A percentile compares a stretch with the other conserved stretches of the same genome.
Evolutionary conservation across 1,139 yeast genomes (phyloP).

Genomic region (Yamadazyma membranifaciens): DNA sequence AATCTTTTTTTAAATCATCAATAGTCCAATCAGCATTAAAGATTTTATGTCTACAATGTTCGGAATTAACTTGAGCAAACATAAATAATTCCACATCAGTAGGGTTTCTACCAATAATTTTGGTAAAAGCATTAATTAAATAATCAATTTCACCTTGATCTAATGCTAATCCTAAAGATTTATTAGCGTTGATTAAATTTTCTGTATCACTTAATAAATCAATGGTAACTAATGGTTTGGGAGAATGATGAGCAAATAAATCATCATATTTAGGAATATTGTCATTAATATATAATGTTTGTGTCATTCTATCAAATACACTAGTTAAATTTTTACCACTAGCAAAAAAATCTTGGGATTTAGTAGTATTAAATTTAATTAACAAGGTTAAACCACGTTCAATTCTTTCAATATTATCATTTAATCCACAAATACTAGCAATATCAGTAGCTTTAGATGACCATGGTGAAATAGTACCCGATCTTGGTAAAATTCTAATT

Average conservation of each 20-base stretch:
- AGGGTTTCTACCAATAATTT: conserved; percentile 81
- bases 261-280: conserved; percentile 64
- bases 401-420: conserved; percentile 67
- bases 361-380: conserved; percentile 66
- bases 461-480: conserved; percentile 99
- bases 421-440: conserved; percentile 82
- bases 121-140: conserved; percentile 73
- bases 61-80: conserved; percentile 99
- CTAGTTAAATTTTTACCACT: conserved; percentile 53
- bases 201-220: conserved; percentile 62
- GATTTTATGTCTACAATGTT: conserved; percentile 98
- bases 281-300: conserved; percentile 50
- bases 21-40: conserved; percentile 99
- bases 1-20: conserved; percentile 73
- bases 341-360: conserved; percentile 21
- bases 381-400: conserved; percentile 86
- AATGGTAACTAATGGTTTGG: conserved; percentile 81
- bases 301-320: conserved; percentile 95
- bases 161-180: conserved; percentile 83
- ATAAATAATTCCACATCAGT: conserved; percentile 97
- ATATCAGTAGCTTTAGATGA: conserved; percentile 98
- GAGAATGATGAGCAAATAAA: conserved; percentile 73
- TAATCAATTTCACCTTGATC: conserved; percentile 93
- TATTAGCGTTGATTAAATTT: conserved; percentile 74
- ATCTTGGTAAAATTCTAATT: conserved; percentile 81